Evolutionary conservation across 2,329 filamentous ascomycete species (phyloP).

Genomic region (Aspergillus transmontanensis): DNA sequence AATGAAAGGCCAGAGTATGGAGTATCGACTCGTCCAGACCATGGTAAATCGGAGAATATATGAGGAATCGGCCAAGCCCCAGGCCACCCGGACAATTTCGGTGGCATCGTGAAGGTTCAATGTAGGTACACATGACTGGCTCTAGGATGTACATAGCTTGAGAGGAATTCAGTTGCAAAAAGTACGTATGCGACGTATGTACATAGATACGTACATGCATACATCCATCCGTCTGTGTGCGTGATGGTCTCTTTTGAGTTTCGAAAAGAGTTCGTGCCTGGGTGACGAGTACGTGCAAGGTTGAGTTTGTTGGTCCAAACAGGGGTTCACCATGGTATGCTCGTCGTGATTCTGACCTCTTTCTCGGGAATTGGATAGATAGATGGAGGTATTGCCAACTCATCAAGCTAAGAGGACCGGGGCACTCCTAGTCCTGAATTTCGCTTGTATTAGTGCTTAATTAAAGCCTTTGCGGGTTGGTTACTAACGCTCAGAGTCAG

Average conservation of each 20-base stretch:
- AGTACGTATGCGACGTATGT: background rate
- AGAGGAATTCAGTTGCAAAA: background rate
- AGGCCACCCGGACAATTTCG: constrained; percentile 4
- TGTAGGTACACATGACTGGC: constrained; percentile 2
- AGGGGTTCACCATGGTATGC: constrained; percentile 10
- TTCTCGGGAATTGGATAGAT: background rate
- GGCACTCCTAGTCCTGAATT: background rate
- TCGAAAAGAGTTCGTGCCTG: constrained; percentile 21
- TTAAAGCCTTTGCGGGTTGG: background rate
- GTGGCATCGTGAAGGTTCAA: constrained; percentile 2
- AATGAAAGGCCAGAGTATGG: background rate
- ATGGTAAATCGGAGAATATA: constrained; percentile 22
- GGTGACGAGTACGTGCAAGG: constrained; percentile 13
- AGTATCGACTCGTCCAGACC: constrained; percentile 15
- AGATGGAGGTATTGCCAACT: constrained; percentile 1
- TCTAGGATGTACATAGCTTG: background rate
- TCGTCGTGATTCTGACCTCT: background rate
- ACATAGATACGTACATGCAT: background rate
- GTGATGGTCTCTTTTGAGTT: constrained; percentile 3
- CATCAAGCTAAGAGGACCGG: constrained; percentile 1
- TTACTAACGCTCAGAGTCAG: background rate
- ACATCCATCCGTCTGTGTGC: background rate
- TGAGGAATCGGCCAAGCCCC: background rate
- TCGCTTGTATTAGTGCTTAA: background rate
- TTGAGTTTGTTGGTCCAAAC: constrained; percentile 6